Evolutionary conservation across 768 basidiomycete species (phyloP).

Genomic region (Tulasnella sp.): DNA sequence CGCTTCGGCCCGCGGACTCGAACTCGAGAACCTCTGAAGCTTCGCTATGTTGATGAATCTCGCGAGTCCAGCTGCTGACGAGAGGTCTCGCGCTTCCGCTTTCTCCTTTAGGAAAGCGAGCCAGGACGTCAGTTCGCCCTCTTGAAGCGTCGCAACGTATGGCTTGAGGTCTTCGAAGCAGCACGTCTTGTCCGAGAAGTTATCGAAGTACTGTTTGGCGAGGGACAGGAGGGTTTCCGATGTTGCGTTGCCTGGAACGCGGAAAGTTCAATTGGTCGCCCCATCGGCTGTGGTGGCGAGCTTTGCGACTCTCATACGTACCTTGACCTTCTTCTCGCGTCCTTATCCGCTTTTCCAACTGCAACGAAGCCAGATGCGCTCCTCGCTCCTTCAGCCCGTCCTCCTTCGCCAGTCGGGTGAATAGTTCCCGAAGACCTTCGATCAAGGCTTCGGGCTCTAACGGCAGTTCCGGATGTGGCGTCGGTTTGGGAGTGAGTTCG

Average conservation of each 20-base stretch:
- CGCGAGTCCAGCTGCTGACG: slow-evolving; percentile 35
- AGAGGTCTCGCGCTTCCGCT: not conserved
- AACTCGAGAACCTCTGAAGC: slow-evolving; percentile 51
- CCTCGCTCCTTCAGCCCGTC: slow-evolving; percentile 64
- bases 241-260: not conserved
- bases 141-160: slow-evolving; percentile 36
- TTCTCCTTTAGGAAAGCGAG: slow-evolving; percentile 37
- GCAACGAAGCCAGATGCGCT: slow-evolving; percentile 58
- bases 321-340: not conserved
- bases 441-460: slow-evolving; percentile 24
- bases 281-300: not conserved
- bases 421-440: slow-evolving; percentile 37
- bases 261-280: not conserved
- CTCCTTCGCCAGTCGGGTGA: slow-evolving; percentile 44
- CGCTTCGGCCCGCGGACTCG: slow-evolving; percentile 42
- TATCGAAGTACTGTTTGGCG: slow-evolving; percentile 43
- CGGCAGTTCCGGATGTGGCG: not conserved
- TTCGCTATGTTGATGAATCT: slow-evolving; percentile 66
- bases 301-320: too few relatives aligned
- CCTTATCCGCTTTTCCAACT: slow-evolving; percentile 54
- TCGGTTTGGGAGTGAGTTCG: slow-evolving; percentile 7
- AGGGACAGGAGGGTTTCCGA: not conserved
- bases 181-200: slow-evolving; percentile 69
- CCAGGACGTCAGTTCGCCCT: slow-evolving; percentile 36
- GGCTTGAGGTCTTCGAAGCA: slow-evolving; percentile 78